Evolutionary conservation across 306 rosid genomes (phyloP), one percentile per base, ranked within the genome.

Genomic region (Astragalus membranaceus): DNA sequence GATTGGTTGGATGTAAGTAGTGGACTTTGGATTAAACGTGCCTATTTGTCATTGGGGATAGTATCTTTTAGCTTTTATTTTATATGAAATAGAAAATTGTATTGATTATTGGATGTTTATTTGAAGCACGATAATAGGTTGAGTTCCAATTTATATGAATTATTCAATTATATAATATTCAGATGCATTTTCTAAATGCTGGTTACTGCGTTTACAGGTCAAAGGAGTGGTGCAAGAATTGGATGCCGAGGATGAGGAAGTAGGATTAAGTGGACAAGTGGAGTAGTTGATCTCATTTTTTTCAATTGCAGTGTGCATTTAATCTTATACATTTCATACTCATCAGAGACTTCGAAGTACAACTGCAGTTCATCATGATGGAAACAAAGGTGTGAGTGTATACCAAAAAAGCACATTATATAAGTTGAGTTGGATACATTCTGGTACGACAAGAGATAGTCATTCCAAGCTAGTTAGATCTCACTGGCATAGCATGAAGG

Each of bases 191-290:
- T 56, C 73, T 17, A 43, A 35, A 72, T 37, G 61, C 9, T 65
- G 51, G 75, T 59, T 70, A 35, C 10, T 72, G 41, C 68, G 56
- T 75, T 56, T 82, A 56, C 87, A 94, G 98, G 96, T 94, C 64
- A 94, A 90, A 86, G 82, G 87, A 16, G 98, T 94, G 43, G 97
- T 90, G 81, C 87, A 94, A 84, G 97, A 90, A 79, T 10, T 84
- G 30, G 98, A 94, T 73, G 81, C 70, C 2, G 97, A 88, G 54
- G 90, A 84, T 10, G 96, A 84, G 79, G 88, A 77, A 54, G 88
- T 84, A 74, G 71, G 79, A 15, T 46, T 82, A 63, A 73, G 82
- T 58, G 84, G 89, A 54, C 84, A 84, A 52, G 39, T 75, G 69
- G 87, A 84, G 78, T 90, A 88, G 84, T 60, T 59, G 17, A 58